A percentile compares a stretch with the other conserved stretches of the same genome.
These are phyloP conservation scores for Biscogniauxia mediterranea DNA, from an alignment of 2,329 filamentous ascomycete species.

Conservation along the genomic window DNA sequence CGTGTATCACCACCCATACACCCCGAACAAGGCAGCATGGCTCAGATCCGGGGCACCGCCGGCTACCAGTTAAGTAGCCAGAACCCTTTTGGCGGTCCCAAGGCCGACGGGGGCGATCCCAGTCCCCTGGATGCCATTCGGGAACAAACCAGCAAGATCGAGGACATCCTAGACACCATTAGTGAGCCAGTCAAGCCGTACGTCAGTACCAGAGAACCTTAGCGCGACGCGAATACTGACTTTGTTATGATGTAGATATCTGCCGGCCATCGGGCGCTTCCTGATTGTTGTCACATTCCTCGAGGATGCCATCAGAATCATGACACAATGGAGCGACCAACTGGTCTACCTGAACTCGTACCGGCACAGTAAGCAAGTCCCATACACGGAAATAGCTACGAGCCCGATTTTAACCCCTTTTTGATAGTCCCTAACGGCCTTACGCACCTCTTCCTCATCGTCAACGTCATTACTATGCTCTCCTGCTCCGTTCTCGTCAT, in stretches of 20 bases:
- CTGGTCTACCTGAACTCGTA: conserved; percentile 90
- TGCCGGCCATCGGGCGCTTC: conserved; percentile 94
- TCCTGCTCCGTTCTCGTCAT: conserved; percentile 84
- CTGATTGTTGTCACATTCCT: conserved; percentile 98
- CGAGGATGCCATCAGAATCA: conserved; percentile 91
- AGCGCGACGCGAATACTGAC: background rate
- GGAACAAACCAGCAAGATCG: conserved; percentile 96
- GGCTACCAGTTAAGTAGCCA: conserved; percentile 81
- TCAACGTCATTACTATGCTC: conserved; percentile 87
- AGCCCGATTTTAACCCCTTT: conserved; percentile 19
- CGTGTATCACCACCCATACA: conserved; percentile 2
- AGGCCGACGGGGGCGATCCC: conserved; percentile 63
- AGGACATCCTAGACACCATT: conserved; percentile 83
- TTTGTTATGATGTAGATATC: conserved; percentile 59
- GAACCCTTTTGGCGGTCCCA: conserved; percentile 66
- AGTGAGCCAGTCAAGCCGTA: conserved; percentile 95
- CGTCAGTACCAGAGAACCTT: conserved; percentile 42
- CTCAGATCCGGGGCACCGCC: conserved; percentile 61
- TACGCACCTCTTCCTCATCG: conserved; percentile 88
- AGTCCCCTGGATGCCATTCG: conserved; percentile 85
- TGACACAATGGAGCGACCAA: conserved; percentile 97
- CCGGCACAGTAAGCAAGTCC: conserved; percentile 71
- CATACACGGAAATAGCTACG: background rate
- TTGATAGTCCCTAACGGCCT: conserved; percentile 76
- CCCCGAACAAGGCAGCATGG: conserved; percentile 33